These are phyloP conservation scores for Anthracocystis panici-leucophaei DNA, from an alignment of 1,284 basidiomycete species.

Conservation along the genomic window DNA sequence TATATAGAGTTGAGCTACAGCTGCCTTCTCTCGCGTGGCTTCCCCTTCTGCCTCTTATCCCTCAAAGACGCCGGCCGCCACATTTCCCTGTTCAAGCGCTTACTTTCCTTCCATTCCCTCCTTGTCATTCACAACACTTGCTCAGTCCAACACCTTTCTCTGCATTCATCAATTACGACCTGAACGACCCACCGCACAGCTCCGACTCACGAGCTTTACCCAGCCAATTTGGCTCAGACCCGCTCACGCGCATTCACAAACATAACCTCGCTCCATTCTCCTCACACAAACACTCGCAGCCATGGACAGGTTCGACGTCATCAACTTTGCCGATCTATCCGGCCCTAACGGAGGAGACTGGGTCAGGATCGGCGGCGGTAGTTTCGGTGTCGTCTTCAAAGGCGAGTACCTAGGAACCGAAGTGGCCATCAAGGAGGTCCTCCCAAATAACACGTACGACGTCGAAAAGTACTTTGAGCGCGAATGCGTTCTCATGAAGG, in stretches of 20 bases:
- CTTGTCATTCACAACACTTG: not conserved
- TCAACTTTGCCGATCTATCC: constrained; percentile 63
- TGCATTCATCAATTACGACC: constrained; percentile 5
- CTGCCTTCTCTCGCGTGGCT: not conserved
- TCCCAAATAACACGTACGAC: constrained; percentile 88
- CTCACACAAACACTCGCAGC: not conserved
- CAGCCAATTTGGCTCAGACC: not conserved
- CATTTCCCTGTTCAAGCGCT: constrained; percentile 6
- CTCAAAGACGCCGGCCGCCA: constrained; percentile 20
- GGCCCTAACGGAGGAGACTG: constrained; percentile 61
- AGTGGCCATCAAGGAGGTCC: constrained; percentile 94
- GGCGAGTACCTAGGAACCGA: constrained; percentile 92
- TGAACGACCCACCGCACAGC: not conserved
- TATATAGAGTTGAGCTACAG: constrained; percentile 15
- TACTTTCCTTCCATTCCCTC: not conserved
- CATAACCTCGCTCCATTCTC: not conserved
- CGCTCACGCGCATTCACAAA: not conserved
- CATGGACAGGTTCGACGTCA: constrained; percentile 66
- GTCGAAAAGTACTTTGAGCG: constrained; percentile 96
- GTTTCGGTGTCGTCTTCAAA: constrained; percentile 70
- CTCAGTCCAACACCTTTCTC: constrained; percentile 1
- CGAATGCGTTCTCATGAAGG: constrained; percentile 96
- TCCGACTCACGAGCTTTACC: not conserved
- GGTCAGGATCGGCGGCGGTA: constrained; percentile 63
- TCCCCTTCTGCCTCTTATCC: constrained; percentile 10